These are phyloP conservation scores for Diplodia scrobiculata DNA, from an alignment of 2,329 filamentous ascomycete genomes.

Conservation along the genomic window DNA sequence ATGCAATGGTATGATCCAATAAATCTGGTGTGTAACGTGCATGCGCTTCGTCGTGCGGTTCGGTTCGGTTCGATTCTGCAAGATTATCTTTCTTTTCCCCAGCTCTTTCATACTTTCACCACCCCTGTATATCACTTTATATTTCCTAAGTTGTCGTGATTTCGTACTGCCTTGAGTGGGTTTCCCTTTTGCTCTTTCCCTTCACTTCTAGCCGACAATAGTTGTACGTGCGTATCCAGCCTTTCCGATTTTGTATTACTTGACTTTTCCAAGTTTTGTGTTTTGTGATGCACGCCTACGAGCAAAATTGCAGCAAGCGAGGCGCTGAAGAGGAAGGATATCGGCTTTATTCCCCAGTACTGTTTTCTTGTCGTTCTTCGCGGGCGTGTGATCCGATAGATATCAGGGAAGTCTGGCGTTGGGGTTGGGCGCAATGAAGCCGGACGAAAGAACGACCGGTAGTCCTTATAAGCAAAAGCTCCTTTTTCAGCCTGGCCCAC, in stretches of 20 bases:
- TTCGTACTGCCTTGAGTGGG: not conserved
- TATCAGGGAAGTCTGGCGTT: not conserved
- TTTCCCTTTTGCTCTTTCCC: not conserved
- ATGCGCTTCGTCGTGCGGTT: slow-evolving; percentile 1
- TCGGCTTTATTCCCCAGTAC: not conserved
- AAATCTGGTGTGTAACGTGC: slow-evolving; percentile 7
- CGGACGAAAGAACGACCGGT: not conserved
- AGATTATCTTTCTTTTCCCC: not conserved
- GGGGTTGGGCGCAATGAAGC: not conserved
- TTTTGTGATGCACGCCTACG: slow-evolving; percentile 3
- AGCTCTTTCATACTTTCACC: not conserved
- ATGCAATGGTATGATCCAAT: slow-evolving; percentile 9
- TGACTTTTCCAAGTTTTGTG: slow-evolving; percentile 12
- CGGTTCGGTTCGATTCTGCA: not conserved
- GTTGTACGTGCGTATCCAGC: not conserved
- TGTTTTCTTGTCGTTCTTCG: not conserved
- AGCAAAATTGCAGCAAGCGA: slow-evolving; percentile 15
- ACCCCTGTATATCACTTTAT: not conserved
- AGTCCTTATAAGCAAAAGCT: not conserved
- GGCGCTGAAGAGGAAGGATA: slow-evolving; percentile 10
- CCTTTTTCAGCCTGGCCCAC: not conserved
- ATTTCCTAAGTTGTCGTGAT: not conserved
- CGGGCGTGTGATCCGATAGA: slow-evolving; percentile 5
- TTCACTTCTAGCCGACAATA: not conserved
- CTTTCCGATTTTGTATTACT: not conserved